Evolutionary conservation across 805 yeast genomes (phyloP), one percentile per base, ranked within the genome.

Genomic region (Candida vartiovaarae): DNA sequence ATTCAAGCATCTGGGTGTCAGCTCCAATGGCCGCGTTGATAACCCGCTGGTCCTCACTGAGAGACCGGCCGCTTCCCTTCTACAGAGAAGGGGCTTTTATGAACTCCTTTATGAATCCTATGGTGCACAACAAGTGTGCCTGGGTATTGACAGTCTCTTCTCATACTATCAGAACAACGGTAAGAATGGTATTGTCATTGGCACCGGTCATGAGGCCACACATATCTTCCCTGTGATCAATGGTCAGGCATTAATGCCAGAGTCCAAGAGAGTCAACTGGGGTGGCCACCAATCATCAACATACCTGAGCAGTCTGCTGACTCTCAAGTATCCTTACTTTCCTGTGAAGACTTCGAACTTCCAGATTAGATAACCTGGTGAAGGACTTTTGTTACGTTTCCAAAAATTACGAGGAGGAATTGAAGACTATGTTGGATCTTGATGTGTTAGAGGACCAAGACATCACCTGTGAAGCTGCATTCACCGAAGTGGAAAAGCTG

Each of bases 251-350:
- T 51, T 80, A 3, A 61, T 87, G 43, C 66, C 74, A 27, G 82
- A 81, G 45, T 68, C 89, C 7, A 89, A 88, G 56, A 71, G 98
- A 56, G 77, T 93, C 33, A 88, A 87, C 58, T 87, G 93, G 87
- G 98, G 98, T 47, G 98, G 96, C 8, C 76, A 77, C 48, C 84
- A 77, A 36, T 74, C 90, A 1, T 76, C 73, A 29, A 77, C 74
- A 34, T 90, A 74, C 53, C 60, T 93, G 57, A 74, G 72, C 45
- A 74, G 71, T 51, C 71, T 83, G 32, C 64, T 93, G 39, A 72
- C 80, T 2, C 68, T 93, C 56, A 93, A 93, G 61, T 93, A 93
- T 62, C 98, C 99, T 1, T 83, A 79, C 53, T 93, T 90, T 61
- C 98, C 99, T 5, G 66, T 85, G 2, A 83, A 80, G 51, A 65